A percentile compares a stretch with the other conserved stretches of the same genome.
Conservation (phyloP, 805 yeast species). For the Barnettozyma populi region DNA sequence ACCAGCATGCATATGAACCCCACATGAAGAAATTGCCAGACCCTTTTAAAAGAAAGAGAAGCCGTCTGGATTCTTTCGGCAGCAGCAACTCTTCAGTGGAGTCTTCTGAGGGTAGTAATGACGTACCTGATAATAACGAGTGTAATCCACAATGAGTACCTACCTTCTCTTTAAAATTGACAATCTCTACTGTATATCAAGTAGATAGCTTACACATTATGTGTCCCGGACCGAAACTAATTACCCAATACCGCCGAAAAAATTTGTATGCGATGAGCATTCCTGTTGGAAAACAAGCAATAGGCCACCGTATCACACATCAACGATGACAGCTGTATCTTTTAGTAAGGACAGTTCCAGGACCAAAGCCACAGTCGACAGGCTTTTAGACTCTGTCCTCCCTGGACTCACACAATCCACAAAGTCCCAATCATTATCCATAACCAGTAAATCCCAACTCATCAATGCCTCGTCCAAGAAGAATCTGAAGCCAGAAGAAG, state of each 20-base stretch:
- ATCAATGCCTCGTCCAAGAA: constrained; percentile 32
- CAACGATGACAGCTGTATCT: neutral
- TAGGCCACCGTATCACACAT: neutral
- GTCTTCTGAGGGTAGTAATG: neutral
- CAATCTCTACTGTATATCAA: too few relatives aligned
- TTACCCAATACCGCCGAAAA: neutral
- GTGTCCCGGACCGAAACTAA: neutral
- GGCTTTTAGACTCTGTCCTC: constrained; percentile 31
- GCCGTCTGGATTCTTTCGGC: neutral
- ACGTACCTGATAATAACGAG: constrained; percentile 2
- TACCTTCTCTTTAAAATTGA: too few relatives aligned
- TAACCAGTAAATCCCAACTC: constrained; percentile 28
- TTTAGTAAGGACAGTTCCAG: neutral
- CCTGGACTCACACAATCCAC: constrained; percentile 30
- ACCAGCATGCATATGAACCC: constrained; percentile 1
- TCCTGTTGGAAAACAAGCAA: neutral
- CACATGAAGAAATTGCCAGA: neutral
- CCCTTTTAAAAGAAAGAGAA: constrained; percentile 2
- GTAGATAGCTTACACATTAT: too few relatives aligned
- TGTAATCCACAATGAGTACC: constrained; percentile 11
- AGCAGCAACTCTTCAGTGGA: neutral
- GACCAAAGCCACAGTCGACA: constrained; percentile 33
- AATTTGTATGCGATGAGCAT: neutral
- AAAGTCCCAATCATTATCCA: constrained; percentile 17
- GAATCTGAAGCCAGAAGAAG: constrained; percentile 30